A percentile compares a stretch with the other conserved stretches of the same genome.
phyloP scores from a whole-genome alignment of 306 rosid genomes.

The Quercus dentata region DNA sequence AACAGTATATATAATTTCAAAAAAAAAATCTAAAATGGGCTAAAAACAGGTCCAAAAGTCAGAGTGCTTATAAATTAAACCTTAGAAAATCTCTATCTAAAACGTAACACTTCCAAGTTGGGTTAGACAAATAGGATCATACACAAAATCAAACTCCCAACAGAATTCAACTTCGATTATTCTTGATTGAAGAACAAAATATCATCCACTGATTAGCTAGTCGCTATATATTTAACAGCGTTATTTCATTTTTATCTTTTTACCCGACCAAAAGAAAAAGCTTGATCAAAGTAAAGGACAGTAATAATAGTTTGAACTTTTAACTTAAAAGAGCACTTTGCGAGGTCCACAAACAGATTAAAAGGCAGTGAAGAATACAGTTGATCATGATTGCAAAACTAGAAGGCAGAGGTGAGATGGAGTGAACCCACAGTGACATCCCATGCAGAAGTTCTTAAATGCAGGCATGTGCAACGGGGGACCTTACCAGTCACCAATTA shows the following conservation, averaged over 20 bases:
- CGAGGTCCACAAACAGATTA: background rate
- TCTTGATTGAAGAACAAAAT: constrained; percentile 5
- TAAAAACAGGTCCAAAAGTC: no score
- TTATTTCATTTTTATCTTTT: background rate
- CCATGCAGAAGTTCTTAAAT: constrained; percentile 35
- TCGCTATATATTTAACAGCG: background rate
- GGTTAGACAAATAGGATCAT: no score
- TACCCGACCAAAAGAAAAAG: background rate
- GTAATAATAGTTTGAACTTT: background rate
- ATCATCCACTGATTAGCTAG: background rate
- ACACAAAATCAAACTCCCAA: no score
- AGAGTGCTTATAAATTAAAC: no score
- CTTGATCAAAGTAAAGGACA: background rate
- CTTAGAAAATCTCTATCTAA: no score
- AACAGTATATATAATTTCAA: no score
- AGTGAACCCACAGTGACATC: constrained; percentile 21
- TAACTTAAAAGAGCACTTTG: background rate
- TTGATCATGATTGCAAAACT: background rate
- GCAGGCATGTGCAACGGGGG: constrained; percentile 47
- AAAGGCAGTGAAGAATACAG: background rate
- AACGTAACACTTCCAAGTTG: no score
- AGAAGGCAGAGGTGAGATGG: background rate
- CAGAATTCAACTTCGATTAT: background rate
- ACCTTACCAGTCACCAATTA: background rate
- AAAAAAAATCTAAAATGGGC: no score